Conservation (phyloP, 169 alveolate genomes). For the Eimeria zaria region DNA sequence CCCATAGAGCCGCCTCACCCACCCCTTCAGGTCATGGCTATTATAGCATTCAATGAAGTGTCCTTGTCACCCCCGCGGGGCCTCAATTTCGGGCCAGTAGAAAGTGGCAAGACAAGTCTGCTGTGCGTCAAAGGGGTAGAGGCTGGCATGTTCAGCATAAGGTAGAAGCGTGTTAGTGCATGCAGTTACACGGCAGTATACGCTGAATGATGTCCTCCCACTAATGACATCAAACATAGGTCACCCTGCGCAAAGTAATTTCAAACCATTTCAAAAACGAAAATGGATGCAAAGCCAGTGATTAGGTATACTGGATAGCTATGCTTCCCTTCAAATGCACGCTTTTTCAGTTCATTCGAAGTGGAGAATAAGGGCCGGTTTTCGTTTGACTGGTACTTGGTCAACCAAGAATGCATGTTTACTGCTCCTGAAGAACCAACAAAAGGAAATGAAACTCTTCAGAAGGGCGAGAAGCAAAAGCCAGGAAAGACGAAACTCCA, state of each 20-base stretch:
- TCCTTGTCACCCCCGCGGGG: constrained; percentile 95
- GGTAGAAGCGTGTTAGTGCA: background rate
- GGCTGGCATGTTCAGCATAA: too few species aligned
- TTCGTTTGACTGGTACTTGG: constrained; percentile 93
- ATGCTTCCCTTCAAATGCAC: background rate
- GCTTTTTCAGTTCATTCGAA: constrained; percentile 91
- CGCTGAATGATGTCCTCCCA: background rate
- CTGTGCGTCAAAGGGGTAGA: constrained; percentile 4
- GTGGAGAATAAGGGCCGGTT: constrained; percentile 97
- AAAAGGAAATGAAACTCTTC: constrained; percentile 77
- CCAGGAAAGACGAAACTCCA: constrained; percentile 17
- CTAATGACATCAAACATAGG: background rate
- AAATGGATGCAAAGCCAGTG: background rate
- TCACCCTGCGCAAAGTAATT: background rate
- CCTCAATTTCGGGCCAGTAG: constrained; percentile 96
- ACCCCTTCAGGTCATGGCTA: constrained; percentile 89
- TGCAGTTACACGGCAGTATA: background rate
- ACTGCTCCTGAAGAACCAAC: constrained; percentile 41
- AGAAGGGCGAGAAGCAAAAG: constrained; percentile 85
- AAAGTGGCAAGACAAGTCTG: constrained; percentile 92
- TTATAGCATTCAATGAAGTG: constrained; percentile 95
- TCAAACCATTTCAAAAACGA: background rate
- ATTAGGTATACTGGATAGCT: background rate
- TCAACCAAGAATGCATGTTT: constrained; percentile 86
- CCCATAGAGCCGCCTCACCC: constrained; percentile 91